Conservation (phyloP, 1,139 yeast genomes). For the Pichia sp. region DNA sequence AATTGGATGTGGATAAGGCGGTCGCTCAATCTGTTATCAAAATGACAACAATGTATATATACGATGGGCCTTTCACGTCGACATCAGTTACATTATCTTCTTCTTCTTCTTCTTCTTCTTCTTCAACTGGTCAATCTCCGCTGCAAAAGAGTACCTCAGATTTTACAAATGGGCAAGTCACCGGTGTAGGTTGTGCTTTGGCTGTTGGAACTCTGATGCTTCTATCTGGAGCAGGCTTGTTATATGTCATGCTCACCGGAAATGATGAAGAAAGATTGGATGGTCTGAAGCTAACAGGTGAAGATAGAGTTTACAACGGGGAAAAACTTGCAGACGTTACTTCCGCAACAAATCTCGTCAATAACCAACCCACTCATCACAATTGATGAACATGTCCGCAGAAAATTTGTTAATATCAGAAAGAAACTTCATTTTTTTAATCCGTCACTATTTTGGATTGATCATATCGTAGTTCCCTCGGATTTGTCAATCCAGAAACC, state of each 20-base stretch:
- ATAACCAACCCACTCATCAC: too few species aligned
- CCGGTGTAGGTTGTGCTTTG: slow-evolving; percentile 81
- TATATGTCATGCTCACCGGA: slow-evolving; percentile 48
- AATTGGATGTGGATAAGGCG: slow-evolving; percentile 25
- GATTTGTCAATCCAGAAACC: too few species aligned
- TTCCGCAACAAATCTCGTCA: neutral
- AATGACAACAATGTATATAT: slow-evolving; percentile 30
- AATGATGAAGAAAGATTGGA: slow-evolving; percentile 33
- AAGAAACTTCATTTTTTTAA: too few species aligned
- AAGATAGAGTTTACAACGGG: slow-evolving; percentile 43
- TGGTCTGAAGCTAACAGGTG: slow-evolving; percentile 40
- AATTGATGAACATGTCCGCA: too few species aligned
- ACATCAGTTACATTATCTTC: slow-evolving; percentile 25
- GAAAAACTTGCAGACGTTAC: slow-evolving; percentile 63
- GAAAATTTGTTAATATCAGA: too few species aligned
- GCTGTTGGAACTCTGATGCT: slow-evolving; percentile 77
- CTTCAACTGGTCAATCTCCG: slow-evolving; percentile 16
- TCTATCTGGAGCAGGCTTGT: slow-evolving; percentile 59
- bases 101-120: slow-evolving; percentile 7
- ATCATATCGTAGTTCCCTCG: too few species aligned
- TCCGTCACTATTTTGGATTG: too few species aligned
- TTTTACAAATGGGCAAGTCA: slow-evolving; percentile 68
- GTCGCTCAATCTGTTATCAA: slow-evolving; percentile 38
- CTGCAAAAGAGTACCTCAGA: slow-evolving; percentile 23
- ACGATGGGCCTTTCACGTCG: slow-evolving; percentile 23